phyloP scores from a whole-genome alignment of 2,329 filamentous ascomycete species.

The Colletotrichum sp. region DNA sequence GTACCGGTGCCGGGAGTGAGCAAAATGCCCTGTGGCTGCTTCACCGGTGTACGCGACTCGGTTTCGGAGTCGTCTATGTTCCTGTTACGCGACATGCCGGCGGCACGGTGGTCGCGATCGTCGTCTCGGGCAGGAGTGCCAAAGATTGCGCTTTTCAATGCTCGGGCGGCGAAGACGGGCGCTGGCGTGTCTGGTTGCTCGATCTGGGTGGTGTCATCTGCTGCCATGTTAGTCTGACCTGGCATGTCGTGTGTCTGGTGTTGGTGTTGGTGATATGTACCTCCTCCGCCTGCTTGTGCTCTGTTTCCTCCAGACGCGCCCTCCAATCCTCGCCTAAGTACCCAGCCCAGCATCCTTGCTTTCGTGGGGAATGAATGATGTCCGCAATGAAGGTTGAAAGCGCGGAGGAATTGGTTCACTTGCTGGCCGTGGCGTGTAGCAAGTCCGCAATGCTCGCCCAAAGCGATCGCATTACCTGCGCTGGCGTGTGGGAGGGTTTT shows the following conservation, averaged over 20 bases:
- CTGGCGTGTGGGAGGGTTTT: conserved; percentile 7
- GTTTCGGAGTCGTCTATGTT: conserved; percentile 23
- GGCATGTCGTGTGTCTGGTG: not conserved
- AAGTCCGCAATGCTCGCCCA: not conserved
- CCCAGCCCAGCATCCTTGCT: conserved; percentile 62
- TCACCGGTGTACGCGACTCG: conserved; percentile 50
- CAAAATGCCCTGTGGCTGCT: conserved; percentile 60
- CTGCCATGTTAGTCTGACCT: not conserved
- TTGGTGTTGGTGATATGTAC: conserved; percentile 15
- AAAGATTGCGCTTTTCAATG: conserved; percentile 68
- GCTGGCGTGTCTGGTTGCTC: conserved; percentile 70
- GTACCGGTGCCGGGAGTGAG: conserved; percentile 68
- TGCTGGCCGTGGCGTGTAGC: not conserved
- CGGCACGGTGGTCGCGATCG: conserved; percentile 30
- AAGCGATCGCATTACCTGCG: not conserved
- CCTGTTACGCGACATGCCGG: conserved; percentile 2
- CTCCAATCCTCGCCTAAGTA: conserved; percentile 53
- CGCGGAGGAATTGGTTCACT: not conserved
- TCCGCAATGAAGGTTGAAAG: not conserved
- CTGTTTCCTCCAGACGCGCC: conserved; percentile 37
- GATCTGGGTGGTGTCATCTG: conserved; percentile 48
- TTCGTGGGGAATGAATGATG: not conserved
- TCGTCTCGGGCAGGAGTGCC: conserved; percentile 56
- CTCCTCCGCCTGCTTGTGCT: conserved; percentile 31
- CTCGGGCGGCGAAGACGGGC: conserved; percentile 69